Base-by-base conservation (phyloP, 2,329 filamentous ascomycete genomes). In the Pestalotiopsis sp. region DNA sequence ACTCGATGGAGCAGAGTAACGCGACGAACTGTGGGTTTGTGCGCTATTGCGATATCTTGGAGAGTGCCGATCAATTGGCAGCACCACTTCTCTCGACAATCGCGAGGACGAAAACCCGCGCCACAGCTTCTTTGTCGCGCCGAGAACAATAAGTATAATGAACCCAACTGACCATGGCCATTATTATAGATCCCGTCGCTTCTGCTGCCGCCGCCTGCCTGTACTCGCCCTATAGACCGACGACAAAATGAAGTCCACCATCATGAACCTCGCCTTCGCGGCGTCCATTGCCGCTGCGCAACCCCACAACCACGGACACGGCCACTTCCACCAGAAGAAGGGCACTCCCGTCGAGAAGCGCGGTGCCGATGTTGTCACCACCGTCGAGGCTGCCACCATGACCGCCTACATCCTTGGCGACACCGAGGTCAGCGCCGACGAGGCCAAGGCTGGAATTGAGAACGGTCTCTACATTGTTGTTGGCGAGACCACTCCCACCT, bases 361-460 rank as follows among this genome's bases (percentile, higher is more conserved):
- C 68, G 79, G 81, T 45, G 81, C 83, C 61, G 78, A 82, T 45
- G 81, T 84, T 63, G 83, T 87, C 68, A 83, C 81, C 68, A 86
- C 88, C 66, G 85, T 87, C 67, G 86, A 90, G 64, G 83, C 86
- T 57, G 86, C 90, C 39, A 90, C 89, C 65, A 87, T 90, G 73
- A 88, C 91, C 67, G 87, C 91, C 68, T 98, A 95, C 81, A 86
- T 91, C 77, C 83, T 95, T 66, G 88, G 92, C 70, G 91, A 91
- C 70, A 74, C 90, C 76, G 71, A 82, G 41, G 86, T 97, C 73
- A 83, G 84, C 66, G 81, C 87, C 69, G 80, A 87, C 0, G 87
- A 94, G 69, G 94, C 94, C 66, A 86, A 91, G 81, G 78, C 88
- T 67, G 93, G 94, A 72, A 86, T 98, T 74, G 82, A 86, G 68